Percentiles rank a stretch among this genome's conserved stretches.
Evolutionary conservation across 139 green algal genomes (phyloP).

Genomic region (Spirogloea muscicola): DNA sequence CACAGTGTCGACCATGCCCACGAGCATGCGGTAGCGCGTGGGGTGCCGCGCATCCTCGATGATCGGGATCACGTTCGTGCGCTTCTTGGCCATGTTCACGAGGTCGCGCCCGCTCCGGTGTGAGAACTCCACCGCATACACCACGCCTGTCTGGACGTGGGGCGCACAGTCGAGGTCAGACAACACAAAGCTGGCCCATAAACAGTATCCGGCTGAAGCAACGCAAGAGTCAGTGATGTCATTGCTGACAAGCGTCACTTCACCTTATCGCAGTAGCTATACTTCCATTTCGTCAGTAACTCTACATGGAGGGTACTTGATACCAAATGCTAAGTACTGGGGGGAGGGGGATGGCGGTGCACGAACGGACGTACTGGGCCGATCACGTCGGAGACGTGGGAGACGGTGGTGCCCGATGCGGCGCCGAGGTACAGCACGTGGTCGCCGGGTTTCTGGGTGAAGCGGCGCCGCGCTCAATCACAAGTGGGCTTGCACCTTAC

Average conservation of each 20-base stretch:
- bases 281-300: neutral
- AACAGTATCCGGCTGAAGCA: neutral
- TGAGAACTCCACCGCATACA: slow-evolving; percentile 99
- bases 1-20: slow-evolving; percentile 98
- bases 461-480: neutral
- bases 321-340: neutral
- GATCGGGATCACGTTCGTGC: slow-evolving; percentile 98
- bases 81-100: slow-evolving; percentile 99
- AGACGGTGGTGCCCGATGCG: slow-evolving; percentile 87
- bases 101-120: slow-evolving; percentile 93
- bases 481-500: neutral
- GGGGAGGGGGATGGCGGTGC: too few species aligned
- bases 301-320: neutral
- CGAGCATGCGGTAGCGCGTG: slow-evolving; percentile 98
- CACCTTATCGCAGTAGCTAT: neutral
- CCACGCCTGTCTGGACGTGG: slow-evolving; percentile 61
- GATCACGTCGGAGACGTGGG: slow-evolving; percentile 83
- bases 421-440: slow-evolving; percentile 93
- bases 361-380: slow-evolving; percentile 75
- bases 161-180: neutral
- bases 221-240: neutral
- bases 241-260: neutral
- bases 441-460: slow-evolving; percentile 47
- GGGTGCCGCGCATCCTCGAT: slow-evolving; percentile 98
- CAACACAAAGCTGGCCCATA: neutral